Conservation (phyloP, 2,329 filamentous ascomycete species). For the Hortaea sp. region DNA sequence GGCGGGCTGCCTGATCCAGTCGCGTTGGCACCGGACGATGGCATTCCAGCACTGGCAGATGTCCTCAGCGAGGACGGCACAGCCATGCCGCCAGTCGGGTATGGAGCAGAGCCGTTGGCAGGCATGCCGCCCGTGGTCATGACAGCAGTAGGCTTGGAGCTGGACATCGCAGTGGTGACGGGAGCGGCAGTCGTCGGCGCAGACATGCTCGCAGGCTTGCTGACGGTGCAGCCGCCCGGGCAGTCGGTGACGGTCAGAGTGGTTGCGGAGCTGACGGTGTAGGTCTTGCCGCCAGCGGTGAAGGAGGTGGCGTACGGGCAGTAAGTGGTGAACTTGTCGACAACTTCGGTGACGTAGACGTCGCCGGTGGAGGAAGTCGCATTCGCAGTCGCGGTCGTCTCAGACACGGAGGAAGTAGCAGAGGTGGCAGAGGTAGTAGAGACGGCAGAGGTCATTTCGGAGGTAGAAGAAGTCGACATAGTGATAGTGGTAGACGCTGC, state of each 20-base stretch:
- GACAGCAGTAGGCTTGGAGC: slow-evolving; percentile 13
- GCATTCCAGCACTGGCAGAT: slow-evolving; percentile 19
- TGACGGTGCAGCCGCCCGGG: slow-evolving; percentile 9
- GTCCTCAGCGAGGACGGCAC: slow-evolving; percentile 16
- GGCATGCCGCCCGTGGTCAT: slow-evolving; percentile 25
- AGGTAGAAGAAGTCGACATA: slow-evolving; percentile 2
- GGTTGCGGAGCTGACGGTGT: slow-evolving; percentile 14
- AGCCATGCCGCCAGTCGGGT: slow-evolving; percentile 24
- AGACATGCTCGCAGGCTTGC: slow-evolving; percentile 6
- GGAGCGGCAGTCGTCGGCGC: slow-evolving; percentile 2
- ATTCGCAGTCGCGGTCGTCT: slow-evolving; percentile 51
- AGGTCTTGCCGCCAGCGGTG: slow-evolving; percentile 14
- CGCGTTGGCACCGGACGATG: slow-evolving; percentile 17
- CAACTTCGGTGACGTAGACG: slow-evolving; percentile 18
- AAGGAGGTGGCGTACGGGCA: slow-evolving; percentile 16
- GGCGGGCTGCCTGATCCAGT: slow-evolving; percentile 18
- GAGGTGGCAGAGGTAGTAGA: slow-evolving; percentile 2
- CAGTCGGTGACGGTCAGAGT: slow-evolving; percentile 17
- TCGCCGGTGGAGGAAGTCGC: slow-evolving; percentile 51
- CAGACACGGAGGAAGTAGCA: slow-evolving; percentile 25
- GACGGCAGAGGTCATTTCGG: not conserved
- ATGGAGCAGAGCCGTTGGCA: slow-evolving; percentile 7
- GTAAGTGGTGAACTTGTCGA: slow-evolving; percentile 15
- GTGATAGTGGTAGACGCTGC: not conserved
- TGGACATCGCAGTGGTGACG: slow-evolving; percentile 3